Evolutionary conservation across 2,329 filamentous ascomycete species (phyloP), one percentile per base, ranked within the genome.

Genomic region (Bipolaris cookei): DNA sequence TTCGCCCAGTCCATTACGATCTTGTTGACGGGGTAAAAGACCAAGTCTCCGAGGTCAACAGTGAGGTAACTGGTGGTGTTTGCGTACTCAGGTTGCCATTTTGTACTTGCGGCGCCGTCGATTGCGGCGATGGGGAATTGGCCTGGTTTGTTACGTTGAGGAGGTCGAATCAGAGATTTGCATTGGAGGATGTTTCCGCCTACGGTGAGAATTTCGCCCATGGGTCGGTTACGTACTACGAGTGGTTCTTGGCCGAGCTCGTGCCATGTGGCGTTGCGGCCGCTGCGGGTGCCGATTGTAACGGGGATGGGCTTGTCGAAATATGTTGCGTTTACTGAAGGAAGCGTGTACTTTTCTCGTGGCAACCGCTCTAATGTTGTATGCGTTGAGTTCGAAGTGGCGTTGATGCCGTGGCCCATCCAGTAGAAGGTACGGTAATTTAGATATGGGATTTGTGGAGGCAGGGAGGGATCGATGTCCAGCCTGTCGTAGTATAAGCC

Each of bases 41-140:
- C 23, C 41, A 56, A 47, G 14, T 62, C 47, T 0, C 73, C 61
- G 2, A 87, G 77, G 21, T 84, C 79, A 41, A 91, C 81, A 1
- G 84, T 86, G 13, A 90, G 67, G 3, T 82, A 83, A 25, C 83
- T 79, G 4, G 82, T 78, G 0, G 73, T 75, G 47, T 84, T 83
- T 1, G 82, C 78, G 7, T 67, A 69, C 1, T 76, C 68, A 0
- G 88, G 87, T 66, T 90, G 87, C 88, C 88, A 91, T 62, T 84
- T 84, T 0, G 88, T 90, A 16, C 83, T 84, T 4, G 84, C 79
- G 2, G 86, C 86, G 50, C 88, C 88, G 65, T 91, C 88, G 48
- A 89, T 82, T 2, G 86, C 87, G 0, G 83, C 81, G 50, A 89
- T 79, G 1, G 89, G 88, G 76, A 91, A 90, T 72, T 91, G 89